These are phyloP conservation scores for Dryas drummondii DNA, from an alignment of 306 rosid species.

Conservation along the genomic window DNA sequence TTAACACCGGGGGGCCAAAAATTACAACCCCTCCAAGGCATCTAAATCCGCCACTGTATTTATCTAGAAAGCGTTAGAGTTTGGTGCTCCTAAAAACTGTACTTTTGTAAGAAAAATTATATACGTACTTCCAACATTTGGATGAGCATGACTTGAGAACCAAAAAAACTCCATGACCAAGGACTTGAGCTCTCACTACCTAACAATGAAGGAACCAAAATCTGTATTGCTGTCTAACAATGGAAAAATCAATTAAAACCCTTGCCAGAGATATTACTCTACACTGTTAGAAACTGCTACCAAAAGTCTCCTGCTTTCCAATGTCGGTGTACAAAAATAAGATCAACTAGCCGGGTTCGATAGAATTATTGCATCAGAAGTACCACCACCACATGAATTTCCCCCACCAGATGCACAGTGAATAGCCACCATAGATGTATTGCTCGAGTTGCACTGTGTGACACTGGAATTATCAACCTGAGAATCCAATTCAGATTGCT, in stretches of 20 bases:
- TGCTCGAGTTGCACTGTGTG: constrained; percentile 35
- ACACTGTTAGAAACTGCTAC: constrained; percentile 22
- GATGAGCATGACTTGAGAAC: not conserved
- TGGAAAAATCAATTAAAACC: constrained; percentile 5
- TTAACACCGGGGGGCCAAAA: constrained; percentile 34
- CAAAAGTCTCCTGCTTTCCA: constrained; percentile 25
- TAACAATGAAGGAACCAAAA: not conserved
- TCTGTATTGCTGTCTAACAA: constrained; percentile 10
- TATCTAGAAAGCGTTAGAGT: constrained; percentile 11
- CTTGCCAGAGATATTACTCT: not conserved
- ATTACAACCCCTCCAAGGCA: constrained; percentile 31
- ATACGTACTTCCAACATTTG: constrained; percentile 9
- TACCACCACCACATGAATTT: constrained; percentile 40
- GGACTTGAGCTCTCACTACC: not conserved
- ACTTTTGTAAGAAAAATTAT: not conserved
- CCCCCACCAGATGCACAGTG: constrained; percentile 44
- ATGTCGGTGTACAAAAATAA: constrained; percentile 26
- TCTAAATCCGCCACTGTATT: not conserved
- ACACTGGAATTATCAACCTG: constrained; percentile 38
- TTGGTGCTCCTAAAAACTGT: constrained; percentile 4
- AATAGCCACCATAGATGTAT: constrained; percentile 41
- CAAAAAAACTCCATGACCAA: not conserved
- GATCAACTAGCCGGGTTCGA: constrained; percentile 54
- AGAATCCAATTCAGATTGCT: constrained; percentile 35
- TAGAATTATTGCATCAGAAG: constrained; percentile 43